Evolutionary conservation across 2,329 filamentous ascomycete genomes (phyloP).

Genomic region (Colletotrichum echinochloae): DNA sequence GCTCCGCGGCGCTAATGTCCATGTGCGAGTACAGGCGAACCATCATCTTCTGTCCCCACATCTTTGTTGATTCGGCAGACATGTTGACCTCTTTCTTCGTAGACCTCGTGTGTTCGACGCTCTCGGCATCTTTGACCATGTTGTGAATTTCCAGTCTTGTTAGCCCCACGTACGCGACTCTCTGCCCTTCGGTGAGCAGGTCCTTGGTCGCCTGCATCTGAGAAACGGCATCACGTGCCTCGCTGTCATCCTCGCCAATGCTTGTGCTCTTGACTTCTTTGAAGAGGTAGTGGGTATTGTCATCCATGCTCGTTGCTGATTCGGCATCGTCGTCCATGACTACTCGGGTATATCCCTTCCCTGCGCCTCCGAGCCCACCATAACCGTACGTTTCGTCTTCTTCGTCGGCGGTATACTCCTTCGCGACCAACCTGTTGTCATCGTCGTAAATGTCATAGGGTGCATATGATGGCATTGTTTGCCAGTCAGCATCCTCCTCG

Average conservation of each 20-base stretch:
- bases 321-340: constrained; percentile 94
- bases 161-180: constrained; percentile 94
- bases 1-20: constrained; percentile 92
- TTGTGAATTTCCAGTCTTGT: constrained; percentile 83
- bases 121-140: constrained; percentile 78
- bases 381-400: constrained; percentile 78
- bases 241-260: constrained; percentile 78
- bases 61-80: constrained; percentile 82
- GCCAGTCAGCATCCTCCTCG: constrained; percentile 80
- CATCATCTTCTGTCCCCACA: constrained; percentile 99
- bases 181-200: constrained; percentile 92
- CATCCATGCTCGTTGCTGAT: constrained; percentile 95
- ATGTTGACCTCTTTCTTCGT: constrained; percentile 79
- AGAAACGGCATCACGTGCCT: constrained; percentile 84
- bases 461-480: constrained; percentile 93
- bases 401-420: constrained; percentile 78
- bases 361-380: constrained; percentile 84
- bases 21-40: constrained; percentile 93
- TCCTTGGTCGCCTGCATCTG: constrained; percentile 98
- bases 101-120: constrained; percentile 69
- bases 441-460: constrained; percentile 97
- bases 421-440: constrained; percentile 86
- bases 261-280: constrained; percentile 74
- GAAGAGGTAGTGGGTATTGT: constrained; percentile 96
- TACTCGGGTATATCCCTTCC: constrained; percentile 96